Base-by-base conservation (phyloP, 2,329 filamentous ascomycete genomes). In the Ophiostoma ips region DNA sequence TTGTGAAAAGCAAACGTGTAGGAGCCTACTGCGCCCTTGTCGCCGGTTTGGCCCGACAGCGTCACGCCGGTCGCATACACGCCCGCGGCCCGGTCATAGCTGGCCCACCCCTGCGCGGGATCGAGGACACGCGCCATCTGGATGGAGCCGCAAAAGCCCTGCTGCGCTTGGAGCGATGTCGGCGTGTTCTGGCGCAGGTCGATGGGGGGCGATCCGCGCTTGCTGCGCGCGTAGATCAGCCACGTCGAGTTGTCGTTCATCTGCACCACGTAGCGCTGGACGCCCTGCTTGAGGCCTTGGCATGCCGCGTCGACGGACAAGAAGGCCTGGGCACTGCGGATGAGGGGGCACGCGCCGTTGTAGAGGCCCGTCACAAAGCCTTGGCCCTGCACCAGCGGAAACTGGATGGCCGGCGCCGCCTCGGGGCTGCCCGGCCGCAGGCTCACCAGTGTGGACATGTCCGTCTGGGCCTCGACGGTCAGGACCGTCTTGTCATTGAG, bases 371-470 rank as follows among this genome's bases (percentile, higher is more conserved):
- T 95, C 16, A 95, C 71, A 58, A 88, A 94, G 0, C 79, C 83
- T 79, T 94, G 92, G 11, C 92, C 92, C 61, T 96, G 90, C 0
- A 94, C 79, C 8, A 95, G 62, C 0, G 89, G 88, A 56, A 94
- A 87, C 0, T 77, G 82, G 18, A 96, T 73, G 1, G 75, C 70
- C 0, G 83, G 75, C 1, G 70, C 63, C 3, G 69, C 68, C n/a
- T 64, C 60, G 10, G 47, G 16, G 4, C 37, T 24, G 19, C 71
- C 67, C 3, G 73, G 71, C 47, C 69, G 73, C 31, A 96, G 69
- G 41, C 84, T 82, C 43, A 87, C 78, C 55, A 87, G 79, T 13
- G 67, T 75, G 34, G 70, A 84, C 60, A 70, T 82, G 48, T 71
- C 77, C 51, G 70, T 81, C 56, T 74, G 63, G 57, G 65, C 68